These are phyloP conservation scores for Candida incommunis DNA, from an alignment of 805 yeast species.

Conservation along the genomic window DNA sequence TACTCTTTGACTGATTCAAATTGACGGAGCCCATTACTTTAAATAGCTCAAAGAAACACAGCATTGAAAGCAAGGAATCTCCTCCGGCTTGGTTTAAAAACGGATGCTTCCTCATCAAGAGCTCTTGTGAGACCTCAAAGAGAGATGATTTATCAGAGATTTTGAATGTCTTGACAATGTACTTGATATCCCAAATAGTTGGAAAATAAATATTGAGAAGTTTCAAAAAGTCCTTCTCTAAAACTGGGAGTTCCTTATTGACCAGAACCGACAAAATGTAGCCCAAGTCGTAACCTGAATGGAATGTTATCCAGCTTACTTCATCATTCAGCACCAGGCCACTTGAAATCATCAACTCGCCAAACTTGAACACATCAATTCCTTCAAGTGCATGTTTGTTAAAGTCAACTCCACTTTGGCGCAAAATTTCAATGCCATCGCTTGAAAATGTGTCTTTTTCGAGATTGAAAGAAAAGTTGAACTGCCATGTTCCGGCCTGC, in stretches of 20 bases:
- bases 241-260: conserved; percentile 64
- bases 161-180: conserved; percentile 23
- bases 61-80: conserved; percentile 28
- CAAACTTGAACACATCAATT: conserved; percentile 64
- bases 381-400: conserved; percentile 62
- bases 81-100: conserved; percentile 28
- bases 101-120: conserved; percentile 22
- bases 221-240: conserved; percentile 62
- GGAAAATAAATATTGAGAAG: conserved; percentile 68
- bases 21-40: conserved; percentile 21
- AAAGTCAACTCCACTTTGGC: conserved; percentile 75
- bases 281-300: conserved; percentile 90
- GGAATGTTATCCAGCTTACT: conserved; percentile 83
- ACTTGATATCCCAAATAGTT: conserved; percentile 67
- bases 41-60: conserved; percentile 29
- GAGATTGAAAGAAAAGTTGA: conserved; percentile 75
- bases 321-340: conserved; percentile 64
- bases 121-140: conserved; percentile 28
- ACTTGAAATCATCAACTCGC: conserved; percentile 71
- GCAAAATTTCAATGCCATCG: conserved; percentile 67
- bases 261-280: conserved; percentile 66
- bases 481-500: conserved; percentile 82
- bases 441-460: conserved; percentile 68
- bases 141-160: conserved; percentile 22
- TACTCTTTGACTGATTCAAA: conserved; percentile 17